Conservation (phyloP, 2,329 filamentous ascomycete species). For the Ophiostoma angusticollis region DNA sequence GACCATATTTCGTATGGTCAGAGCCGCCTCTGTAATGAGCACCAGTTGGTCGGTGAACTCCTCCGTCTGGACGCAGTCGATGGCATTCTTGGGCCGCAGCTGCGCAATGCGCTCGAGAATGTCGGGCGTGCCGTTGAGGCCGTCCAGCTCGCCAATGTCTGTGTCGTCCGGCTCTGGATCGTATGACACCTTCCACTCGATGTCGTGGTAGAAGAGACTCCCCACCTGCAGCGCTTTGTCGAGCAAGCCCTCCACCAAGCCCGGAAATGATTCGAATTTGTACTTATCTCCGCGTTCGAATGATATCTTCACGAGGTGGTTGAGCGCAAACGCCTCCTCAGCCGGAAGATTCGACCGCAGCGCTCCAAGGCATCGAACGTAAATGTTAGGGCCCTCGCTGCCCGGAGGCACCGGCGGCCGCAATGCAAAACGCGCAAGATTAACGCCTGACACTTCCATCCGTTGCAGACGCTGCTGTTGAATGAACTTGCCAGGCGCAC, state of each 20-base stretch:
- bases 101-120: constrained; percentile 58
- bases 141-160: constrained; percentile 35
- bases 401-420: constrained; percentile 36
- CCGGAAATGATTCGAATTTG: constrained; percentile 82
- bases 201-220: constrained; percentile 59
- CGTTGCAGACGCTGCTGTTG: constrained; percentile 37
- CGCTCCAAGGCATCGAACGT: constrained; percentile 73
- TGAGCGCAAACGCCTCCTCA: constrained; percentile 85
- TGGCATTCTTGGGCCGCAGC: constrained; percentile 45
- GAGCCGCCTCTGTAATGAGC: constrained; percentile 69
- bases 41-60: constrained; percentile 59
- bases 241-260: constrained; percentile 75
- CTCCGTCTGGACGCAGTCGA: constrained; percentile 60
- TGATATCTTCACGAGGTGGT: constrained; percentile 90
- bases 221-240: constrained; percentile 73
- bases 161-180: constrained; percentile 38
- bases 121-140: constrained; percentile 56
- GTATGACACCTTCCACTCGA: constrained; percentile 71
- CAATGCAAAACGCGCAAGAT: constrained; percentile 38
- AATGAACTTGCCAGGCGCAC: constrained; percentile 56
- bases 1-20: constrained; percentile 94
- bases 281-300: constrained; percentile 93
- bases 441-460: constrained; percentile 27
- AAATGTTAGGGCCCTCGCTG: constrained; percentile 76
- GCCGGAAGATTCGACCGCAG: constrained; percentile 65